phyloP scores from a whole-genome alignment of 345 rosid genomes.

The Microcos paniculata region DNA sequence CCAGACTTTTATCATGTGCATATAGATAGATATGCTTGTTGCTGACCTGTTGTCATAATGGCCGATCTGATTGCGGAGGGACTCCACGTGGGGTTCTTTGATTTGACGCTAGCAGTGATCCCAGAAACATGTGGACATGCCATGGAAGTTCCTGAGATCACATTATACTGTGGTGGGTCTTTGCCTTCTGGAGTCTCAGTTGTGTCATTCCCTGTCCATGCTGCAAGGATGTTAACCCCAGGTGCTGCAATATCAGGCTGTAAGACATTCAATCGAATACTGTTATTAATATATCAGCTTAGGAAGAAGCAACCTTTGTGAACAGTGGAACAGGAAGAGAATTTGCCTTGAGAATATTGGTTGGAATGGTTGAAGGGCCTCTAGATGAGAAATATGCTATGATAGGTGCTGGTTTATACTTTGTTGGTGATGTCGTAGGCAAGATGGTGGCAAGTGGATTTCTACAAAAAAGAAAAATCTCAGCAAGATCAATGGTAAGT shows the following conservation, averaged over 20 bases:
- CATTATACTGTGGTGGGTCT: constrained; percentile 41
- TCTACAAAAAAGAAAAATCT: constrained; percentile 29
- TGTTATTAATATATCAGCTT: background rate
- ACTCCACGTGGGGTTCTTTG: constrained; percentile 54
- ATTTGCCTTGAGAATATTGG: constrained; percentile 75
- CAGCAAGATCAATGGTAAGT: background rate
- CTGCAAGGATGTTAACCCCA: constrained; percentile 74
- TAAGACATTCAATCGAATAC: background rate
- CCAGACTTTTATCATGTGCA: background rate
- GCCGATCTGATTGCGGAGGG: constrained; percentile 80
- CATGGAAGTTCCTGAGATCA: constrained; percentile 85
- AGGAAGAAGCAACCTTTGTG: background rate
- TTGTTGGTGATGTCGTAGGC: constrained; percentile 43
- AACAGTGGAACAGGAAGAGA: background rate
- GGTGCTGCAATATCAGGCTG: constrained; percentile 95
- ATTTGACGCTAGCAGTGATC: constrained; percentile 56
- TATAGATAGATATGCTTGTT: background rate
- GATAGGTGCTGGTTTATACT: constrained; percentile 66
- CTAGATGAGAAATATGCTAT: constrained; percentile 72
- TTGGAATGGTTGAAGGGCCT: constrained; percentile 66
- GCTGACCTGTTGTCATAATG: constrained; percentile 74
- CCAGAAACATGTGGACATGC: constrained; percentile 81
- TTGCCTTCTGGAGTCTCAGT: constrained; percentile 34
- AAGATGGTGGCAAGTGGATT: constrained; percentile 72
- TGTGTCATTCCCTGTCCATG: constrained; percentile 65